Conservation (phyloP, 257 asterid species). For the Solanum chilense region DNA sequence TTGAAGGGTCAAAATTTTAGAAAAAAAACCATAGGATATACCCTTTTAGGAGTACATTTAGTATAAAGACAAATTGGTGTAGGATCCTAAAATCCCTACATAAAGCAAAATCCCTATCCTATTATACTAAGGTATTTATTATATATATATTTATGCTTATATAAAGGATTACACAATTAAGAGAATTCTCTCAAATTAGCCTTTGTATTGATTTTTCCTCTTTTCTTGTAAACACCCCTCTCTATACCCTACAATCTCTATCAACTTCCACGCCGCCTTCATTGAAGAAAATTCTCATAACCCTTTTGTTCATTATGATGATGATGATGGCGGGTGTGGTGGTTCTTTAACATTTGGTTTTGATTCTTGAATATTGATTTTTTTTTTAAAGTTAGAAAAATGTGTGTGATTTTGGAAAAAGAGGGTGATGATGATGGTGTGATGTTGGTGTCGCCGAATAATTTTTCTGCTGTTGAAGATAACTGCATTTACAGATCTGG, state of each 20-base stretch:
- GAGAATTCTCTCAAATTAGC: not conserved
- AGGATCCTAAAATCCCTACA: not conserved
- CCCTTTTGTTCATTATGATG: not conserved
- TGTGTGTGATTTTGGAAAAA: slow-evolving; percentile 21
- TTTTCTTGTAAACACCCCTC: not conserved
- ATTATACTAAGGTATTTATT: too few relatives aligned
- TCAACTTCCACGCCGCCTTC: slow-evolving; percentile 1
- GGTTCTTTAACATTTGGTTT: not conserved
- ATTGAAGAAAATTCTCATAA: not conserved
- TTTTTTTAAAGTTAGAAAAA: not conserved
- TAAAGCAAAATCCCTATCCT: not conserved
- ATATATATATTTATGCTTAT: not conserved
- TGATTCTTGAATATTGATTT: not conserved
- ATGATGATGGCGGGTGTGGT: not conserved
- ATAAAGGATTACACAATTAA: not conserved
- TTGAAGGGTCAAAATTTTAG: not conserved
- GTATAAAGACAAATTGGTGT: not conserved
- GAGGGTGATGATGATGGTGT: not conserved
- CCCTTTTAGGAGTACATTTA: not conserved
- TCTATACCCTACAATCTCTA: not conserved
- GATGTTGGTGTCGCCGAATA: slow-evolving; percentile 13
- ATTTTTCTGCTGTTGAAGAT: slow-evolving; percentile 29
- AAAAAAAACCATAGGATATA: not conserved
- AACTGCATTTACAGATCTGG: slow-evolving; percentile 35
- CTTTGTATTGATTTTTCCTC: not conserved